Evolutionary conservation across 2,329 filamentous ascomycete species (phyloP), one percentile per base, ranked within the genome.

Genomic region (Acrodontium crateriforme): DNA sequence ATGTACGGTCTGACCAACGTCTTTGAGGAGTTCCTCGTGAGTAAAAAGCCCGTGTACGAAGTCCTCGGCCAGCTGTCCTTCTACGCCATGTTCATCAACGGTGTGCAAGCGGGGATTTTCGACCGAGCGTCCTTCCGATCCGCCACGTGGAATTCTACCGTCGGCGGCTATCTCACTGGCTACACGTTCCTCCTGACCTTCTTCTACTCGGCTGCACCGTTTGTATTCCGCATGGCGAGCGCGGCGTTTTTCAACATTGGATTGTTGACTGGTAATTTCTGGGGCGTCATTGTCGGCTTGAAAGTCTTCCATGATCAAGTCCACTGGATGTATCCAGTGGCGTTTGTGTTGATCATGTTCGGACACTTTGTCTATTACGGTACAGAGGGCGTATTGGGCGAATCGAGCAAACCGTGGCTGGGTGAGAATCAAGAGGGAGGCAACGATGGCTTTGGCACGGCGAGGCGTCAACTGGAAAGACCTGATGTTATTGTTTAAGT

Each of bases 201-300:
- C 34, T 98, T 98, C 59, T 98, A 98, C 63, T 74, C 75, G 6
- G 63, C 89, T 3, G 84, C 80, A 0, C 89, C 89, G 0, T 60
- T 95, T 30, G 68, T 98, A 38, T 76, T 95, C 57, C 81, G 89
- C 40, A 78, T 95, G 61, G 79, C 79, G 16, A 80, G 73, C 10
- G 89, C 89, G 3, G 87, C 85, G 12, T 94, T 98, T 59, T 91
- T 94, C 64, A 92, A 98, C 56, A 92, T 95, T 47, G 87, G 79
- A 6, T 63, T 98, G 40, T 65, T 98, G 35, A 95, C 89, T 2
- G 82, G 76, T 44, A 94, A 92, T 59, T 95, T 95, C 61, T 98
- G 89, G 89, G 85, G 84, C 40, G 78, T 92, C 37, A 78, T 91
- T 41, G 87, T 98, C 44, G 89, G 89, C 27, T 72, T 91, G 42